A percentile compares a stretch with the other conserved stretches of the same genome.
phyloP scores from a whole-genome alignment of 1,139 yeast species.

The Nakaseomyces delphensis region DNA sequence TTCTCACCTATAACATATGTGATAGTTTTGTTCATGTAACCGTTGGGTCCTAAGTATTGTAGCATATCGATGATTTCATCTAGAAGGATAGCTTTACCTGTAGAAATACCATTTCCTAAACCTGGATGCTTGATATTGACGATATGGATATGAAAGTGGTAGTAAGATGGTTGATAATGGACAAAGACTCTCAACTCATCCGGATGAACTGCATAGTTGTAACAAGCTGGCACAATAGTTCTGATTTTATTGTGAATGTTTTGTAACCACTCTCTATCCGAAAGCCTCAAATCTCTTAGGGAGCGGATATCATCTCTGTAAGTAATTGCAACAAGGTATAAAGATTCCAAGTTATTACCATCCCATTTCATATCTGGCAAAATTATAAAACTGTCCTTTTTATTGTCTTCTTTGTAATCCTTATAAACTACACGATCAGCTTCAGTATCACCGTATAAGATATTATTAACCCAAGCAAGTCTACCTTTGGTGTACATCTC shows the following conservation, averaged over 20 bases:
- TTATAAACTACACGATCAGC: conserved; percentile 53
- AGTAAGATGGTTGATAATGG: conserved; percentile 93
- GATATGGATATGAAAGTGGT: conserved; percentile 87
- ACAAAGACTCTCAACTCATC: conserved; percentile 59
- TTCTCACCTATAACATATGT: conserved; percentile 64
- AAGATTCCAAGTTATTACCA: conserved; percentile 52
- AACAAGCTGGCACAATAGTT: conserved; percentile 40
- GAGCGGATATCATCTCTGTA: conserved; percentile 60
- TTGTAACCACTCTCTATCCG: conserved; percentile 51
- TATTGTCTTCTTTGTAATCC: conserved; percentile 34
- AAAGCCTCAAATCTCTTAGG: conserved; percentile 58
- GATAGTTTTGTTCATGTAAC: conserved; percentile 41
- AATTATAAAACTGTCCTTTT: conserved; percentile 48
- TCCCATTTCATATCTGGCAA: conserved; percentile 95
- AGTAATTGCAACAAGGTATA: conserved; percentile 74
- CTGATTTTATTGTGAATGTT: conserved; percentile 39
- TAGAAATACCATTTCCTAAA: conserved; percentile 58
- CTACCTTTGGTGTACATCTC: conserved; percentile 64
- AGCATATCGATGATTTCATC: conserved; percentile 78
- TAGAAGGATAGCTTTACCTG: conserved; percentile 74
- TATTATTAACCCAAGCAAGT: conserved; percentile 85
- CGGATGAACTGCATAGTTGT: conserved; percentile 30
- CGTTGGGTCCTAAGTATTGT: conserved; percentile 41
- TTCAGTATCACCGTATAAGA: conserved; percentile 74
- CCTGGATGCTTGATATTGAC: conserved; percentile 70